Conservation (phyloP, 345 rosid genomes). For the Salix caprea region DNA sequence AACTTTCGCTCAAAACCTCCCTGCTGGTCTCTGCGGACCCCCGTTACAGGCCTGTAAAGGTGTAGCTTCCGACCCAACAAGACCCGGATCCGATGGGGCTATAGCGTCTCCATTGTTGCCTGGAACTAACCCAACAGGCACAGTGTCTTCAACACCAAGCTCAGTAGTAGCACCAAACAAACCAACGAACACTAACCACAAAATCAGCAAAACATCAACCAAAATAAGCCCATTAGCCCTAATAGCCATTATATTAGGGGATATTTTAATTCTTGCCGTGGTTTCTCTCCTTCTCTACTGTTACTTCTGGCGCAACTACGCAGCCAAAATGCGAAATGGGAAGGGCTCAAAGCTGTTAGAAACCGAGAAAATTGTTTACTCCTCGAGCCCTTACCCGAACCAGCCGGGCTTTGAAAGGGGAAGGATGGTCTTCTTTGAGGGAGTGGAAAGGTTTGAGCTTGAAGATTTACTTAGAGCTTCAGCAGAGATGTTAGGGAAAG, state of each 20-base stretch:
- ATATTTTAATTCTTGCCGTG: slow-evolving; percentile 50
- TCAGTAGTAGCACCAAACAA: slow-evolving; percentile 34
- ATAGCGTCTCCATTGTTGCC: slow-evolving; percentile 53
- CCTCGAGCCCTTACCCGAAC: slow-evolving; percentile 79
- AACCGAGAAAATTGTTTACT: slow-evolving; percentile 82
- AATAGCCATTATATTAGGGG: slow-evolving; percentile 67
- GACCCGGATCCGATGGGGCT: slow-evolving; percentile 65
- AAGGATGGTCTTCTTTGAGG: slow-evolving; percentile 87
- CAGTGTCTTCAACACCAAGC: slow-evolving; percentile 63
- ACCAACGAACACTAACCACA: slow-evolving; percentile 13
- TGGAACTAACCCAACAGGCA: slow-evolving; percentile 31
- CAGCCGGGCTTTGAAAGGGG: slow-evolving; percentile 60
- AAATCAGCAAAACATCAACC: neutral
- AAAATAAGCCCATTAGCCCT: slow-evolving; percentile 51
- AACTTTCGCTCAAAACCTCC: slow-evolving; percentile 44
- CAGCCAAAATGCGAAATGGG: slow-evolving; percentile 39
- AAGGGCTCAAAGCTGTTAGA: slow-evolving; percentile 60
- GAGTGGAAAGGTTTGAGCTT: slow-evolving; percentile 66
- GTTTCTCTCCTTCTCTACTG: slow-evolving; percentile 76
- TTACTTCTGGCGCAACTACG: slow-evolving; percentile 81
- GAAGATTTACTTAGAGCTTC: slow-evolving; percentile 89
- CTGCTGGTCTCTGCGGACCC: slow-evolving; percentile 58
- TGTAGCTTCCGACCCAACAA: slow-evolving; percentile 38
- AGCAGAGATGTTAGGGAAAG: slow-evolving; percentile 96
- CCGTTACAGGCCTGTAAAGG: slow-evolving; percentile 48